Evolutionary conservation across 805 yeast species (phyloP).

Genomic region (Lipomyces japonicus): DNA sequence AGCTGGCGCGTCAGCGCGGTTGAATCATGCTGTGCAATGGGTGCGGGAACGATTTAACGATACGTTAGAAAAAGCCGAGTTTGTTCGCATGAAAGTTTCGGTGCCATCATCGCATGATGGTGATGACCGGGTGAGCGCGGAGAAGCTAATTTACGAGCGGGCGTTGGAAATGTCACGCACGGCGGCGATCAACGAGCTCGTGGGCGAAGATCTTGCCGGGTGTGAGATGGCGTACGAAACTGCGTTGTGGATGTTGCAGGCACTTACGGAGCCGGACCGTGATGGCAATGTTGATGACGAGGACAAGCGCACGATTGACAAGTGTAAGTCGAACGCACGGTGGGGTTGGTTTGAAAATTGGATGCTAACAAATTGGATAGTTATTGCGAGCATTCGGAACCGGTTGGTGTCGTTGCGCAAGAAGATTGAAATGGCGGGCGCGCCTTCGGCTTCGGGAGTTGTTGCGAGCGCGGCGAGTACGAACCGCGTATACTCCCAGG

Average conservation of each 20-base stretch:
- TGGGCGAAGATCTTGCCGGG: constrained; percentile 63
- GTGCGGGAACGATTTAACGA: constrained; percentile 84
- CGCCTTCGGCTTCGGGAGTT: neutral
- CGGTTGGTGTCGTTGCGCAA: constrained; percentile 67
- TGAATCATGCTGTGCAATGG: constrained; percentile 73
- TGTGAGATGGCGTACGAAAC: constrained; percentile 90
- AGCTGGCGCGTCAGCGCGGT: constrained; percentile 32
- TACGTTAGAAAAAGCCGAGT: constrained; percentile 83
- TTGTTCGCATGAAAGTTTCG: constrained; percentile 44
- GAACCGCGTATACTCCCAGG: too few species aligned
- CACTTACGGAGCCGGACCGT: constrained; percentile 47
- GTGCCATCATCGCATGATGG: constrained; percentile 1
- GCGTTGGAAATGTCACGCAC: constrained; percentile 89
- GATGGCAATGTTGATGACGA: constrained; percentile 65
- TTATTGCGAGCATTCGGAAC: constrained; percentile 76
- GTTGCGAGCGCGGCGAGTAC: neutral
- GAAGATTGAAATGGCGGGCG: constrained; percentile 44
- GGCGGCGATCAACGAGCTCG: constrained; percentile 85
- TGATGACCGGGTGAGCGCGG: constrained; percentile 49
- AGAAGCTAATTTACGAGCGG: constrained; percentile 70
- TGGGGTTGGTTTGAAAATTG: neutral
- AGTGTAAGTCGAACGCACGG: constrained; percentile 37
- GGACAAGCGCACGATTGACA: constrained; percentile 71
- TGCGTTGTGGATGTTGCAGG: constrained; percentile 92
- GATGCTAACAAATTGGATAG: neutral